Conservation (phyloP, 805 yeast genomes). For the Myxozyma neglecta region DNA sequence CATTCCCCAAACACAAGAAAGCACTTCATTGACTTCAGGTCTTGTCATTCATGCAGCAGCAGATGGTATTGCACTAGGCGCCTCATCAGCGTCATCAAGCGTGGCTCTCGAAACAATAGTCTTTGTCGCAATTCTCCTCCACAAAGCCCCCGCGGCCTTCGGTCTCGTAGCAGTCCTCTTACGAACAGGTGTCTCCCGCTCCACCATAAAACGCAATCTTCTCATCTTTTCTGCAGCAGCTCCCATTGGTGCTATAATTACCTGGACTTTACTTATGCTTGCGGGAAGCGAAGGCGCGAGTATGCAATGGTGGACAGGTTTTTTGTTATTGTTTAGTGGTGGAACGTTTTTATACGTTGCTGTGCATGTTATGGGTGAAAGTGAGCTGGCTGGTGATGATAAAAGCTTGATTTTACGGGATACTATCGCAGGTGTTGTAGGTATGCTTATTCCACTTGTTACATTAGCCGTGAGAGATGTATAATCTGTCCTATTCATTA, state of each 20-base stretch:
- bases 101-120: constrained; percentile 48
- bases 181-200: constrained; percentile 41
- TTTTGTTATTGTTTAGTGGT: constrained; percentile 62
- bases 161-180: constrained; percentile 60
- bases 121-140: constrained; percentile 61
- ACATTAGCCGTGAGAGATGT: constrained; percentile 39
- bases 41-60: constrained; percentile 64
- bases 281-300: constrained; percentile 35
- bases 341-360: constrained; percentile 76
- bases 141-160: constrained; percentile 74
- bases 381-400: constrained; percentile 21
- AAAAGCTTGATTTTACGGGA: constrained; percentile 23
- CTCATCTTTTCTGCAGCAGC: constrained; percentile 58
- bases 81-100: constrained; percentile 49
- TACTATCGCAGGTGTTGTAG: constrained; percentile 34
- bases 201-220: constrained; percentile 49
- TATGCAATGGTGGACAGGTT: constrained; percentile 49
- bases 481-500: neutral
- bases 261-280: constrained; percentile 46
- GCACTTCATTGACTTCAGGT: constrained; percentile 56
- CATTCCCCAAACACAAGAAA: too few species aligned
- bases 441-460: constrained; percentile 40
- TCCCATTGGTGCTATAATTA: constrained; percentile 58
- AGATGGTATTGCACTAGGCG: constrained; percentile 73
- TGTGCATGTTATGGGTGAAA: constrained; percentile 56